These are phyloP conservation scores for Pyrenochaeta sp. DNA, from an alignment of 2,329 filamentous ascomycete genomes.

Conservation along the genomic window DNA sequence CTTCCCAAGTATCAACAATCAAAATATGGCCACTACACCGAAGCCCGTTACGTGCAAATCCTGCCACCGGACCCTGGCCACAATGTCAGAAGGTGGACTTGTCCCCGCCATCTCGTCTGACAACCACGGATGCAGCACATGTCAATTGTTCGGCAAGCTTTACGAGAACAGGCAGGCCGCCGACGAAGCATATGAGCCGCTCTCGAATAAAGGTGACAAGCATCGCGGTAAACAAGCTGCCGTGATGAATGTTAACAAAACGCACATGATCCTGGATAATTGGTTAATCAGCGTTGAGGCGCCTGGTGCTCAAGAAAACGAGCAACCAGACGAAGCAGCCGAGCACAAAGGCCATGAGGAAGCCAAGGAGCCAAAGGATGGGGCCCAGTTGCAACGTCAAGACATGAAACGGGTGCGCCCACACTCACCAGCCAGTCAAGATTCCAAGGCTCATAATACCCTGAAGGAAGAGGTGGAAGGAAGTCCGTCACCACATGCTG, in stretches of 20 bases:
- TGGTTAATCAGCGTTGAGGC: constrained; percentile 33
- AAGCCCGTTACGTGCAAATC: constrained; percentile 15
- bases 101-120: constrained; percentile 4
- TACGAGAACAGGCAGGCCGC: constrained; percentile 19
- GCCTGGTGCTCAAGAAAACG: background rate
- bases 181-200: constrained; percentile 17
- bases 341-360: background rate
- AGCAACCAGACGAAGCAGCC: background rate
- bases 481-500: background rate
- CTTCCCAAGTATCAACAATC: background rate
- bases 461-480: background rate
- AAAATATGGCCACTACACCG: constrained; percentile 3
- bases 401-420: constrained; percentile 15
- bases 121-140: constrained; percentile 23
- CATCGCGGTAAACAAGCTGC: constrained; percentile 21
- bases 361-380: background rate
- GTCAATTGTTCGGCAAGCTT: constrained; percentile 23
- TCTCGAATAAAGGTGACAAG: constrained; percentile 19
- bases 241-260: constrained; percentile 16
- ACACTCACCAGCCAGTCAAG: constrained; percentile 8
- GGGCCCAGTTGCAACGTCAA: constrained; percentile 2
- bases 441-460: background rate
- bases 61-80: constrained; percentile 16
- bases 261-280: constrained; percentile 34
- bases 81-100: constrained; percentile 17